A percentile compares a stretch with the other conserved stretches of the same genome.
Evolutionary conservation across 768 basidiomycete species (phyloP).

Genomic region (Phylloporus sp.): DNA sequence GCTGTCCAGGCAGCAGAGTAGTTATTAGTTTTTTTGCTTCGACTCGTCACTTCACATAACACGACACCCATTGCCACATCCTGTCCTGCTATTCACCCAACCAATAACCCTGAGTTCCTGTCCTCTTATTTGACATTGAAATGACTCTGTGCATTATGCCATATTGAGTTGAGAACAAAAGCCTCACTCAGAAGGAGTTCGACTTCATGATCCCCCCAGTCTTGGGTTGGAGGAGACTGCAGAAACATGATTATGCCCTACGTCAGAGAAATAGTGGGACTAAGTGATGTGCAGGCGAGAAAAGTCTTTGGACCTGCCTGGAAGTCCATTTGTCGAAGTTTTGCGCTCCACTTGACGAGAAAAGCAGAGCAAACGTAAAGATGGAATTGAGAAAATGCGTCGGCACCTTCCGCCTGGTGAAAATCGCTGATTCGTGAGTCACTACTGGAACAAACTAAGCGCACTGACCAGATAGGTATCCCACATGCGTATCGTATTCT

Average conservation of each 20-base stretch:
- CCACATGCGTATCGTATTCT: slow-evolving; percentile 99
- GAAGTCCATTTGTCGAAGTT: slow-evolving; percentile 94
- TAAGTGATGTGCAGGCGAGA: neutral
- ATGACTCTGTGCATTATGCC: slow-evolving; percentile 91
- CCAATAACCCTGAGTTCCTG: neutral
- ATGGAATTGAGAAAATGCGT: slow-evolving; percentile 98
- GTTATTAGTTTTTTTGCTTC: neutral
- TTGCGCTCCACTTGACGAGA: slow-evolving; percentile 91
- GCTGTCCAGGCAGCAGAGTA: slow-evolving; percentile 32
- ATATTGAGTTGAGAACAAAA: slow-evolving; percentile 87
- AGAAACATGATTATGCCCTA: slow-evolving; percentile 99
- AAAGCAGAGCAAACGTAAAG: slow-evolving; percentile 98
- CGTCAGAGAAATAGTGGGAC: neutral
- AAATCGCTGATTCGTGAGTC: neutral
- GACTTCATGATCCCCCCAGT: slow-evolving; percentile 94
- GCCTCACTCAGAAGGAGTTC: slow-evolving; percentile 94
- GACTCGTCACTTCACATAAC: slow-evolving; percentile 12
- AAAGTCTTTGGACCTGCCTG: slow-evolving; percentile 53
- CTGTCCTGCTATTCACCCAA: slow-evolving; percentile 13
- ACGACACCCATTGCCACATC: slow-evolving; percentile 25
- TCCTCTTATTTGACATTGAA: slow-evolving; percentile 50
- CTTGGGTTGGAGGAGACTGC: slow-evolving; percentile 85
- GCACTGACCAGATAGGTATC: slow-evolving; percentile 90
- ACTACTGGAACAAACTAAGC: neutral
- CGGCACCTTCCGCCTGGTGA: slow-evolving; percentile 85